Percentiles rank a stretch among this genome's conserved stretches.
Evolutionary conservation across 306 rosid genomes (phyloP).

Genomic region (Vigna mungo): DNA sequence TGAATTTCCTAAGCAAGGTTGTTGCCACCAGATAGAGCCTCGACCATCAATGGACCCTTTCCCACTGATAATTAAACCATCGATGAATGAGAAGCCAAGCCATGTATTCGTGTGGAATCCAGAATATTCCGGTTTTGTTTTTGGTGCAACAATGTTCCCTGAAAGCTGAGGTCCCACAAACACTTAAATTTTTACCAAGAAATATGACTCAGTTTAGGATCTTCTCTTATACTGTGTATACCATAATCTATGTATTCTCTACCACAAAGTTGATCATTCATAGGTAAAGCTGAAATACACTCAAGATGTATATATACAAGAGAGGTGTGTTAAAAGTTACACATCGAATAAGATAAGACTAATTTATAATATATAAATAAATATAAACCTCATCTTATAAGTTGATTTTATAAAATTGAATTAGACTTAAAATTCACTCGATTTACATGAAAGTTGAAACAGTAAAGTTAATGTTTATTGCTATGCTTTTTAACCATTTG

Average conservation of each 20-base stretch:
- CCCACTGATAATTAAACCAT: conserved; percentile 54
- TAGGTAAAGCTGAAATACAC: not conserved
- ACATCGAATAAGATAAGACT: no score
- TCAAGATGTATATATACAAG: no score
- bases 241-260: not conserved
- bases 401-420: no score
- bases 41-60: conserved; percentile 53
- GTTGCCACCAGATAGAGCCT: conserved; percentile 62
- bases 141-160: conserved; percentile 58
- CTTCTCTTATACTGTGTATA: not conserved
- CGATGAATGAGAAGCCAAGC: conserved; percentile 53
- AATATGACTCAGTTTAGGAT: not conserved
- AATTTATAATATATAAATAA: no score
- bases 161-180: conserved; percentile 42
- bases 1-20: conserved; percentile 54
- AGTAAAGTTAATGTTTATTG: not conserved
- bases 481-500: not conserved
- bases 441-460: conserved; percentile 1
- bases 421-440: no score
- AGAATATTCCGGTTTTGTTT: conserved; percentile 44
- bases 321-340: no score
- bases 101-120: conserved; percentile 55
- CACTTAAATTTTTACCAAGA: not conserved
- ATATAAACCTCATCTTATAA: no score
- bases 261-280: not conserved